Evolutionary conservation across 257 asterid species (phyloP), one percentile per base, ranked within the genome.

Genomic region (Parsonsia alboflavescens): DNA sequence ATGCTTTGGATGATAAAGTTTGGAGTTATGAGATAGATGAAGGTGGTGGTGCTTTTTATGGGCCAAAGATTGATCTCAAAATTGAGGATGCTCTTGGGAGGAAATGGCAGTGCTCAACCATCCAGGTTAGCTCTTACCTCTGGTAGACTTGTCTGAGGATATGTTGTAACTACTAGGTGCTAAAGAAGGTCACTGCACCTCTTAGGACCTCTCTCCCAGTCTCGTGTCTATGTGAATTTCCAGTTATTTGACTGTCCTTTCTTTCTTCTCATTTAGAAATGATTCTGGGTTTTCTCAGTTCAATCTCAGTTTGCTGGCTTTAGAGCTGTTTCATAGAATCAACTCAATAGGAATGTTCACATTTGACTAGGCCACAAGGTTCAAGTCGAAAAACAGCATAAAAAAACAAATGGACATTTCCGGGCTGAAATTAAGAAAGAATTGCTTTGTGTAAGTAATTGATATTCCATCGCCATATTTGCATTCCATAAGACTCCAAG

Each of bases 1-100:
- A 94, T 76, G 98, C 97, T 76, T 84, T 92, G 79, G 75, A 86
- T 75, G 98, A 90, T 83, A 94, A 92, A 88, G 91, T 96, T 71
- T 94, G 97, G 98, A 79, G 77, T 72, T 94, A 90, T 83, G 85
- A 89, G 82, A 89, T 90, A 28, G 98, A 94, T 70, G 97, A 86
- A 68, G 98, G 98, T 66, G 98, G 98, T 21, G 98, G 98, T 52
- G 98, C 98, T 54, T 94, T 94, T 82, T 94, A 94, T 81, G 98
- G 98, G 77, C 97, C 98, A 70, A 94, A 92, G 84, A 94, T 94
- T 76, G 97, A 94, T 86, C 91, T 94, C 78, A 94, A 94, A 87
- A 92, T 94, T 70, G 97, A 94, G 84, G 98, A 92, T 81, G 98
- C 98, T 80, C 89, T 94, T 69, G 98, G 98, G 83, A 88, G 98